Base-by-base conservation (phyloP, 176 grass and related monocot genomes). In the Carex scoparia region DNA sequence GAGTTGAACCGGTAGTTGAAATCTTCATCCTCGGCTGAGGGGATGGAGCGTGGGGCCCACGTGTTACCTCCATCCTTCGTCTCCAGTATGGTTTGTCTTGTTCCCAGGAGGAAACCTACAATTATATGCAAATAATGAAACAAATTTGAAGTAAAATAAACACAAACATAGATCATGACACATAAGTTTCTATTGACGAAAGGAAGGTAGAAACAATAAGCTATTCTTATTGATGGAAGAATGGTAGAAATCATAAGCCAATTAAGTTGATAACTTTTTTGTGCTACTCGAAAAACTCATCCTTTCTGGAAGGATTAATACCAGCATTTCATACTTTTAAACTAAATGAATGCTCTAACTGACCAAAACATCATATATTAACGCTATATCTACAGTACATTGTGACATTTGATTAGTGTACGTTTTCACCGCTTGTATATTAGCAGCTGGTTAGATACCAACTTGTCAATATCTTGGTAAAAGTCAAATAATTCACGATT, bases 1-100 rank as follows among this genome's bases (percentile, higher is more conserved):
- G 95, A 98, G 76, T 98, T 98, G 86, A 98, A 95, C 30, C 95
- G 81, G 85, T 98, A 98, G 88, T 98, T 98, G 87, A 98, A 98
- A 85, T 98, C 95, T 70, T 98, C 95, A 59, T 98, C 95, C 81
- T 98, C 95, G 0, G 95, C 93, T 2, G 95, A 98, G 32, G 93
- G 88, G 65, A 98, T 98, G 58, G 93, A 98, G 18, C 93, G 88
- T 30, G 89, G 93, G 61, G 84, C 64, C 96, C 96, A 98, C 33
- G 88, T 94, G 56, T 82, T 74, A 1, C 96, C 96, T 44, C 89
- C 93, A 49, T 98, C 91, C 79, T 98, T 98, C 5, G 96, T 98
- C 88, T 98, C 96, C 61, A 98, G 46, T 63, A 98, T 87, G 2
- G 91, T 98, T 80, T 98, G 96, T 2, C 96, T 79, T 65, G 96